Percentiles rank a stretch among this genome's conserved stretches.
These are phyloP conservation scores for Lactifluus echinatus DNA, from an alignment of 768 basidiomycete species.

Conservation along the genomic window DNA sequence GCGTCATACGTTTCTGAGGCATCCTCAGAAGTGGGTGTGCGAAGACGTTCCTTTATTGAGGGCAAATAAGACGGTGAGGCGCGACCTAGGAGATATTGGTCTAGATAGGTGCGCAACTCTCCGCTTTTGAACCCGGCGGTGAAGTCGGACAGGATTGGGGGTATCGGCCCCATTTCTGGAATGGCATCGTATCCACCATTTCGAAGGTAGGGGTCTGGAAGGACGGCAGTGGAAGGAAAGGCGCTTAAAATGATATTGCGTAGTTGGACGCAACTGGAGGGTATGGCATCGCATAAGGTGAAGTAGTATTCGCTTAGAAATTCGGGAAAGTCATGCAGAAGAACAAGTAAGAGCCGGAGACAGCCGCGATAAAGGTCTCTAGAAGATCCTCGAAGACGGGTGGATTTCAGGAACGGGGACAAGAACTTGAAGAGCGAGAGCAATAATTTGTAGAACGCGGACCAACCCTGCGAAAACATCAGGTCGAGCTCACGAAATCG, in stretches of 20 bases:
- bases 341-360: slow-evolving; percentile 82
- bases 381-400: slow-evolving; percentile 70
- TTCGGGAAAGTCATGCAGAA: slow-evolving; percentile 98
- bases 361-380: slow-evolving; percentile 87
- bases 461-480: slow-evolving; percentile 59
- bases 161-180: slow-evolving; percentile 88
- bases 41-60: slow-evolving; percentile 74
- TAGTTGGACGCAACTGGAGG: slow-evolving; percentile 87
- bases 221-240: slow-evolving; percentile 71
- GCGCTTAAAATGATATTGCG: slow-evolving; percentile 95
- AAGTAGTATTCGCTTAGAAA: slow-evolving; percentile 97
- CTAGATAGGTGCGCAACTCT: slow-evolving; percentile 71
- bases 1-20: slow-evolving; percentile 69
- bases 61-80: slow-evolving; percentile 62
- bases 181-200: slow-evolving; percentile 65
- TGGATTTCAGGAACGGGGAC: slow-evolving; percentile 78
- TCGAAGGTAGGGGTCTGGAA: slow-evolving; percentile 83
- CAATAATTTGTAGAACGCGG: slow-evolving; percentile 90
- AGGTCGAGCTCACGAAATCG: neutral
- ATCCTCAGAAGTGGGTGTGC: slow-evolving; percentile 39
- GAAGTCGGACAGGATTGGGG: slow-evolving; percentile 88
- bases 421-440: slow-evolving; percentile 94
- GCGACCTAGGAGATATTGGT: slow-evolving; percentile 77
- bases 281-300: slow-evolving; percentile 89
- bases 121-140: slow-evolving; percentile 69